Conservation (phyloP, 1,284 basidiomycete genomes). For the Blastosporella zonata region DNA sequence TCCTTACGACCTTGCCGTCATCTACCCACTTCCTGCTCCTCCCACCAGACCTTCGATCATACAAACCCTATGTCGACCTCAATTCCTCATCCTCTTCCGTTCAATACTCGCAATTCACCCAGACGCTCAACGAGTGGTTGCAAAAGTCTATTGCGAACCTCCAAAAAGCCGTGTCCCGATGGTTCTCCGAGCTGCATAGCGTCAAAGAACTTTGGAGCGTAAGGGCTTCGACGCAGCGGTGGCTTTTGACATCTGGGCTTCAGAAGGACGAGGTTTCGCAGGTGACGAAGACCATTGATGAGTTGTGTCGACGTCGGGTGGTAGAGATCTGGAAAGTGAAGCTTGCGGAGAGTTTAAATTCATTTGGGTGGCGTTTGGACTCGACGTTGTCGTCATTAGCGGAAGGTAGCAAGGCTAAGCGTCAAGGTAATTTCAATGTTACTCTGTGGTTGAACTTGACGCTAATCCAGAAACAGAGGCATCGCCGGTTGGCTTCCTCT, state of each 20-base stretch:
- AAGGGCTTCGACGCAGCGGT: conserved; percentile 46
- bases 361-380: conserved; percentile 43
- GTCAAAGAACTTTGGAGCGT: conserved; percentile 67
- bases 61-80: conserved; percentile 73
- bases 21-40: conserved; percentile 68
- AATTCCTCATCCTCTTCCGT: conserved; percentile 52
- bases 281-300: conserved; percentile 46
- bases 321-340: conserved; percentile 53
- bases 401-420: conserved; percentile 22
- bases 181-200: conserved; percentile 54
- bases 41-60: conserved; percentile 58
- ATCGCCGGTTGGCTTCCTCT: conserved; percentile 51
- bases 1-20: conserved; percentile 66
- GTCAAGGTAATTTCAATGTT: conserved; percentile 29
- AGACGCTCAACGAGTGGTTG: conserved; percentile 61
- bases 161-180: conserved; percentile 42
- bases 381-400: conserved; percentile 31
- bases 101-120: conserved; percentile 38
- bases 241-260: conserved; percentile 43
- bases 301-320: conserved; percentile 48
- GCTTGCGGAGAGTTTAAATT: conserved; percentile 39
- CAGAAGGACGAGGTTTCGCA: conserved; percentile 39
- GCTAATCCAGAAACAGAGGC: conserved; percentile 36
- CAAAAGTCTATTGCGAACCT: conserved; percentile 45
- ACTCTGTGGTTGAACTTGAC: background rate